Evolutionary conservation across 768 basidiomycete species (phyloP).

Genomic region (Suillus alpinus): DNA sequence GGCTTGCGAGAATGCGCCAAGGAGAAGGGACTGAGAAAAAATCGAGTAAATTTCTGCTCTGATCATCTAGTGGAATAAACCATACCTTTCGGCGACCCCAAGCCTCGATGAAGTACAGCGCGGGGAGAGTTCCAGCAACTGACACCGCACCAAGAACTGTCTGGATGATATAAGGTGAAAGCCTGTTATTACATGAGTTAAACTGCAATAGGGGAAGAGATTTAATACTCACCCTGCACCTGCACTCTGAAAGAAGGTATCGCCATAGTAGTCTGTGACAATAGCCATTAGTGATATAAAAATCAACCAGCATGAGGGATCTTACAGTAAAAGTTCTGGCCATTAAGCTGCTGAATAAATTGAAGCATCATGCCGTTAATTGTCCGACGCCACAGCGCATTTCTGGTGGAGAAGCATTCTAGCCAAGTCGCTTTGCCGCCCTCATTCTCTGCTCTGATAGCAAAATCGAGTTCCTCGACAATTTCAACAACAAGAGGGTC

Average conservation of each 20-base stretch:
- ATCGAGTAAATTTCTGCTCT: neutral
- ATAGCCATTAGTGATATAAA: conserved; percentile 15
- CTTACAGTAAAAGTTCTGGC: conserved; percentile 79
- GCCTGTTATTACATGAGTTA: conserved; percentile 26
- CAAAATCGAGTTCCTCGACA: conserved; percentile 63
- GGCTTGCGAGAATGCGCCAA: conserved; percentile 60
- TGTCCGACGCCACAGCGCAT: conserved; percentile 71
- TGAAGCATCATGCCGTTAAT: conserved; percentile 81
- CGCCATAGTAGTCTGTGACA: conserved; percentile 69
- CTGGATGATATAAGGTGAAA: conserved; percentile 73
- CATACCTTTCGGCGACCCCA: conserved; percentile 69
- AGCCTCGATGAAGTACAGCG: conserved; percentile 64
- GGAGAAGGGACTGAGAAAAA: conserved; percentile 56
- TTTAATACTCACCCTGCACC: conserved; percentile 51
- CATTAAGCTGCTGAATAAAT: conserved; percentile 78
- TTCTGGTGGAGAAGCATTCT: conserved; percentile 72
- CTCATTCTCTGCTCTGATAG: conserved; percentile 70
- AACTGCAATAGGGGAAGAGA: neutral
- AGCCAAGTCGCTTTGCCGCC: conserved; percentile 78
- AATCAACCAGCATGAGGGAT: neutral
- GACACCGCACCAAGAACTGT: conserved; percentile 74
- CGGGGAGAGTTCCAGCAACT: conserved; percentile 69
- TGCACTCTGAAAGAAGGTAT: conserved; percentile 76
- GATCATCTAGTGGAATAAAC: neutral
- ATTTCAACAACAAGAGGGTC: conserved; percentile 57